Percentiles rank a stretch among this genome's conserved stretches.
phyloP scores from a whole-genome alignment of 768 basidiomycete genomes.

The Boletus reticulatus region DNA sequence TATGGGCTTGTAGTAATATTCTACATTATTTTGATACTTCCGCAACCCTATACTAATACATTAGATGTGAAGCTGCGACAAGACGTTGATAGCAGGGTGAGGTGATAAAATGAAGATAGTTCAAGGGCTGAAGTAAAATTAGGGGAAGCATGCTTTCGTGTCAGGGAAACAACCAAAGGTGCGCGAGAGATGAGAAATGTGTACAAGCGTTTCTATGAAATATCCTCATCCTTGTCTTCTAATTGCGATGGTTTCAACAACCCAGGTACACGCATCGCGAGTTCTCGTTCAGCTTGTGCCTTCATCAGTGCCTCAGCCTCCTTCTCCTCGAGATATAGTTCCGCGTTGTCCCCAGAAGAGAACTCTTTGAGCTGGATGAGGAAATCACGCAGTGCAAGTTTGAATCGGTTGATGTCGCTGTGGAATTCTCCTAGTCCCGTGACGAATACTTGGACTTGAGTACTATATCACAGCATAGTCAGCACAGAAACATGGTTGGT shows the following conservation, averaged over 20 bases:
- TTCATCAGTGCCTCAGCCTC: slow-evolving; percentile 79
- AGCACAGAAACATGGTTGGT: slow-evolving; percentile 3
- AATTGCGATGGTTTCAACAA: slow-evolving; percentile 95
- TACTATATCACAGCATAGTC: slow-evolving; percentile 36
- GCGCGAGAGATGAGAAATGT: slow-evolving; percentile 18
- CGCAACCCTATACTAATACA: slow-evolving; percentile 35
- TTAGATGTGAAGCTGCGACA: slow-evolving; percentile 33
- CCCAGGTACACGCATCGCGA: slow-evolving; percentile 93
- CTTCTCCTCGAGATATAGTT: slow-evolving; percentile 92
- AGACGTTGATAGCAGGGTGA: slow-evolving; percentile 32
- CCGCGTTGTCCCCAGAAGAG: slow-evolving; percentile 86
- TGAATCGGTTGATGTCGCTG: slow-evolving; percentile 86
- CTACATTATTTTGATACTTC: slow-evolving; percentile 31
- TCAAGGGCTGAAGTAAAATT: slow-evolving; percentile 23
- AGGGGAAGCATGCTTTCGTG: slow-evolving; percentile 23
- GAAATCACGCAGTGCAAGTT: slow-evolving; percentile 93
- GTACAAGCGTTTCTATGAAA: slow-evolving; percentile 31
- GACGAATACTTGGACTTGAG: slow-evolving; percentile 73
- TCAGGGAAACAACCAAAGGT: slow-evolving; percentile 30
- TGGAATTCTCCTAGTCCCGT: slow-evolving; percentile 66
- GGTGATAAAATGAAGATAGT: slow-evolving; percentile 28
- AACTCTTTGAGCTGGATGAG: slow-evolving; percentile 97
- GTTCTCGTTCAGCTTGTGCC: slow-evolving; percentile 80
- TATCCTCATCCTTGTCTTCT: slow-evolving; percentile 92
- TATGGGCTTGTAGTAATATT: slow-evolving; percentile 3